Evolutionary conservation across 2,329 filamentous ascomycete species (phyloP), one percentile per base, ranked within the genome.

Genomic region (Calycina marina): DNA sequence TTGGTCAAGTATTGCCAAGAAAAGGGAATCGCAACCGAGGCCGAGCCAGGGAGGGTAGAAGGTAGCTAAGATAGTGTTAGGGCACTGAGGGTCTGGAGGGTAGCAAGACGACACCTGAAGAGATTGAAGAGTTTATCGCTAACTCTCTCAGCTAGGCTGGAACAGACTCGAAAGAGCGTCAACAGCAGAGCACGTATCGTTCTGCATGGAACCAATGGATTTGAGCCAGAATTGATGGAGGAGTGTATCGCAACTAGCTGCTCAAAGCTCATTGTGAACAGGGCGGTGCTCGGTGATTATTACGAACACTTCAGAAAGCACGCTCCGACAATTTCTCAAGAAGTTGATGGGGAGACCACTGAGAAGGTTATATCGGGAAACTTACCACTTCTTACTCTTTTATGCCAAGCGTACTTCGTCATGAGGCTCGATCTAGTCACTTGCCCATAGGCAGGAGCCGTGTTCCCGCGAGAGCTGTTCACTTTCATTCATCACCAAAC

Each of bases 41-140:
- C 77, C 71, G 2, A 77, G 80, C 50, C 76, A 0, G 77, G 77
- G 0, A 58, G 77, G 3, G 82, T 83, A 38, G 73, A 80, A 45
- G 73, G 73, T 12, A 72, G 78, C 0, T 80, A 86, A 54, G 80
- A 85, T 46, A 80, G 80, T 0, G 69, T 86, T 6, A 67, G 8
- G 77, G 83, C 46, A 74, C 72, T 14, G 67, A 59, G 2, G 72
- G 72, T 41, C 48, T 78, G 32, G 66, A 72, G 43, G 72, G 68
- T 0, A 53, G 75, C 35, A 55, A 77, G 44, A 78, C 73, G 2
- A 77, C 70, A 0, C 61, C 67, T 0, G 69, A 75, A 37, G 67
- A 77, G 51, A 69, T 69, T 10, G 55, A 63, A 35, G 66, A 74
- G 37, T 78, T 78, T 45, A 62, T 76, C 3, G 64, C 57, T 4